Conservation (phyloP, 306 rosid genomes). For the Spatholobus suberectus region DNA sequence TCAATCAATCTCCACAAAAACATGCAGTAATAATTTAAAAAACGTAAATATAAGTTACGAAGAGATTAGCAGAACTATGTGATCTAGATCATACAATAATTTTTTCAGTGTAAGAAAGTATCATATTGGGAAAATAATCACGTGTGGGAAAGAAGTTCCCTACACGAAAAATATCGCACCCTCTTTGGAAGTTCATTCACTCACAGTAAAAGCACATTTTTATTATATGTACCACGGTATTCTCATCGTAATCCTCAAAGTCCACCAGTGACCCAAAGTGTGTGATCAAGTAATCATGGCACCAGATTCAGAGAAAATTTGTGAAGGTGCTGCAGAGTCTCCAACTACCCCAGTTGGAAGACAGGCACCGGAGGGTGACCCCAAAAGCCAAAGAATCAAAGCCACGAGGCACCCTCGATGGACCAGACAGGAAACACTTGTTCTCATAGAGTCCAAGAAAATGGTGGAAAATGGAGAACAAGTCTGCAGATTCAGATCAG, state of each 20-base stretch:
- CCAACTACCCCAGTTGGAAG: conserved; percentile 36
- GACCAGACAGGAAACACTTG: conserved; percentile 56
- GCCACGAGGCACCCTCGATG: conserved; percentile 62
- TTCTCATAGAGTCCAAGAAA: conserved; percentile 59
- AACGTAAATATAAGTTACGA: too few species aligned
- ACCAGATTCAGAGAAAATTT: conserved; percentile 38
- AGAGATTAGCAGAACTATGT: too few species aligned
- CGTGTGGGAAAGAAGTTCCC: conserved; percentile 30
- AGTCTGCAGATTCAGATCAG: conserved; percentile 21
- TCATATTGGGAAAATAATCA: conserved; percentile 36
- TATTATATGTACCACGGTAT: conserved; percentile 18
- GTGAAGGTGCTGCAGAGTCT: conserved; percentile 35
- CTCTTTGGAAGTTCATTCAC: conserved; percentile 39
- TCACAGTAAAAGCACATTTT: conserved; percentile 9
- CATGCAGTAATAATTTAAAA: too few species aligned
- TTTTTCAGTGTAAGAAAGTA: conserved; percentile 6
- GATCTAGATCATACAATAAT: too few species aligned
- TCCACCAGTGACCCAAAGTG: neutral
- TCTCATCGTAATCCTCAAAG: conserved; percentile 30
- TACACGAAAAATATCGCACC: conserved; percentile 37
- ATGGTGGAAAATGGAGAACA: conserved; percentile 50
- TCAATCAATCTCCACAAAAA: too few species aligned
- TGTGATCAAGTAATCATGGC: conserved; percentile 36
- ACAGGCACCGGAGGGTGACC: conserved; percentile 25
- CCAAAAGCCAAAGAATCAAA: conserved; percentile 38